Conservation (phyloP, 176 grass and related monocot genomes). For the Musa troglodytarum region DNA sequence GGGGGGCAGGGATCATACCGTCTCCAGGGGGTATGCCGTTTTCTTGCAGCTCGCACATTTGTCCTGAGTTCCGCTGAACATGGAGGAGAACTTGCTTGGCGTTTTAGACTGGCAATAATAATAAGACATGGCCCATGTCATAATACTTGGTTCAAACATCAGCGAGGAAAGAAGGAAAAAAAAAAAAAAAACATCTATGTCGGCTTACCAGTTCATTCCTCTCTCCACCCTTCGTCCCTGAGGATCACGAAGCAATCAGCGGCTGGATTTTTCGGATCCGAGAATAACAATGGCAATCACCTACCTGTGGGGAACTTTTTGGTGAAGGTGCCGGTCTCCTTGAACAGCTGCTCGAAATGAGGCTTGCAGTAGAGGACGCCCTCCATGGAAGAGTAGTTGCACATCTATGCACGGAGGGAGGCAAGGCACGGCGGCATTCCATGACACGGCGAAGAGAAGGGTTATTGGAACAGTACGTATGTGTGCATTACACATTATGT, state of each 20-base stretch:
- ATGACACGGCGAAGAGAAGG: too few species aligned
- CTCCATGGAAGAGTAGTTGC: conserved; percentile 8
- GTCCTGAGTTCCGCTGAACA: background rate
- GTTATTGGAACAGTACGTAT: too few species aligned
- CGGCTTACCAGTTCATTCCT: background rate
- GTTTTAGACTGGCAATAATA: background rate
- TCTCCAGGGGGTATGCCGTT: background rate
- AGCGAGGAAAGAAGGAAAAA: too few species aligned
- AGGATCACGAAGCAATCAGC: background rate
- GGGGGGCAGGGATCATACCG: background rate
- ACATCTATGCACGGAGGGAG: background rate
- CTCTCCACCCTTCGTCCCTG: background rate
- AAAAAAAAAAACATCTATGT: too few species aligned
- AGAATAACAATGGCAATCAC: background rate
- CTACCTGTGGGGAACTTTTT: background rate
- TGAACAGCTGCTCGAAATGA: conserved; percentile 1
- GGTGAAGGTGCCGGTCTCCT: background rate
- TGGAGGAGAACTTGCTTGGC: background rate
- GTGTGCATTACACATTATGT: too few species aligned
- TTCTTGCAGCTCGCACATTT: conserved; percentile 1
- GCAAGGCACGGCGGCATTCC: too few species aligned
- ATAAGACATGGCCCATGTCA: too few species aligned
- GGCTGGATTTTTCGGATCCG: background rate
- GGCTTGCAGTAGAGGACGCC: conserved; percentile 4
- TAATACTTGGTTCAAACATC: too few species aligned